A percentile compares a stretch with the other conserved stretches of the same genome.
Conservation (phyloP, 2,329 filamentous ascomycete genomes). For the Acrocalymma vagum region DNA sequence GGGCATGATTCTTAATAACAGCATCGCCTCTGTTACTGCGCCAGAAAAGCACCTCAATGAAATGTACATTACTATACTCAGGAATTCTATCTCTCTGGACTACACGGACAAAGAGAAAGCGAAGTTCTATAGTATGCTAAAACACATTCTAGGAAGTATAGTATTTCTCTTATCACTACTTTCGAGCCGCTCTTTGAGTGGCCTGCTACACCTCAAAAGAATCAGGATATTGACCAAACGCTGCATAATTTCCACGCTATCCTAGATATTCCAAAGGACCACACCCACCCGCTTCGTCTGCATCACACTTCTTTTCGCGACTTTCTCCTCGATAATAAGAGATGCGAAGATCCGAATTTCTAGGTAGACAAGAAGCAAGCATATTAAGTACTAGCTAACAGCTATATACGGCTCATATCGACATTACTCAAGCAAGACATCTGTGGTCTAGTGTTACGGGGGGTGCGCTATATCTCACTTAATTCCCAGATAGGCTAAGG, state of each 20-base stretch:
- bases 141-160: slow-evolving; percentile 11
- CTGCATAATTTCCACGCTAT: slow-evolving; percentile 14
- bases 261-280: slow-evolving; percentile 12
- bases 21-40: not conserved
- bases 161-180: slow-evolving; percentile 4
- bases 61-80: slow-evolving; percentile 16
- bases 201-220: slow-evolving; percentile 5
- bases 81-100: slow-evolving; percentile 5
- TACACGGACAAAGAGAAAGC: slow-evolving; percentile 6
- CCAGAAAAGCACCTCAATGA: slow-evolving; percentile 11
- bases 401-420: too few species aligned
- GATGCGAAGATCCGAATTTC: slow-evolving; percentile 33
- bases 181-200: slow-evolving; percentile 7
- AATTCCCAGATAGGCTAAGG: too few species aligned
- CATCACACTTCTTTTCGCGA: slow-evolving; percentile 22
- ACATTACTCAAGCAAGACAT: too few species aligned
- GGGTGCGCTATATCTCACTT: too few species aligned
- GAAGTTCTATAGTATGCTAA: slow-evolving; percentile 3
- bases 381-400: too few species aligned
- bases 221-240: slow-evolving; percentile 1
- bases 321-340: slow-evolving; percentile 12
- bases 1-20: not conserved
- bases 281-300: slow-evolving; percentile 8
- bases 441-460: too few species aligned
- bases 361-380: slow-evolving; percentile 50